These are phyloP conservation scores for Fusarium tricinctum DNA, from an alignment of 2,329 filamentous ascomycete genomes.

Conservation along the genomic window DNA sequence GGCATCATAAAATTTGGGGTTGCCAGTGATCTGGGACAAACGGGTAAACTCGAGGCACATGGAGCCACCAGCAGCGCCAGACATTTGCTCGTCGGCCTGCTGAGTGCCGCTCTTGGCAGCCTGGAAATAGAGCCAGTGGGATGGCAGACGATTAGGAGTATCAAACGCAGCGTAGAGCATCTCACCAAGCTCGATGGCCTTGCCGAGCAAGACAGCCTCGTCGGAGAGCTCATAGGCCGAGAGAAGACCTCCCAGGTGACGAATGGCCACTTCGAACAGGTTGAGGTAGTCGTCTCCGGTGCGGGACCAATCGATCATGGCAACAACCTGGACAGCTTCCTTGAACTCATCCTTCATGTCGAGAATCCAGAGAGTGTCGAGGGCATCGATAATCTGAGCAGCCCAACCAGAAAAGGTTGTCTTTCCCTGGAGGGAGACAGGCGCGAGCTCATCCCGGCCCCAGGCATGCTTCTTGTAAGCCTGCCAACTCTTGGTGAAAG, in stretches of 20 bases:
- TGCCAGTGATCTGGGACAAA: conserved; percentile 78
- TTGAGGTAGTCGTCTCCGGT: conserved; percentile 63
- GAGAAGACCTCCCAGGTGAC: conserved; percentile 67
- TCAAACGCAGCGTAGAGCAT: conserved; percentile 68
- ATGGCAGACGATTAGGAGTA: conserved; percentile 67
- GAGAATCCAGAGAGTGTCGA: conserved; percentile 73
- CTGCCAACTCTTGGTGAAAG: conserved; percentile 63
- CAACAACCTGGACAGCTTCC: conserved; percentile 63
- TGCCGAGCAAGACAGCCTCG: conserved; percentile 62
- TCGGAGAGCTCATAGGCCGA: conserved; percentile 66
- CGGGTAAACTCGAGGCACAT: conserved; percentile 82
- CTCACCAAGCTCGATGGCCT: conserved; percentile 67
- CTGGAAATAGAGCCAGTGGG: conserved; percentile 61
- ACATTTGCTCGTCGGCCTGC: conserved; percentile 54
- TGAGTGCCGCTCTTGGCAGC: conserved; percentile 58
- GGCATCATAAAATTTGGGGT: conserved; percentile 82
- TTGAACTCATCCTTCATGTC: conserved; percentile 69
- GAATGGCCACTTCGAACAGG: conserved; percentile 74
- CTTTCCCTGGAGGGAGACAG: conserved; percentile 61
- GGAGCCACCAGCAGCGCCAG: conserved; percentile 69
- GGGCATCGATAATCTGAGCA: conserved; percentile 70
- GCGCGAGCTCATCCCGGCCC: conserved; percentile 69
- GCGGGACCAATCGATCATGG: conserved; percentile 68
- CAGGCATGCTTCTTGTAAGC: conserved; percentile 69
- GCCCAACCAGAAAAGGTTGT: conserved; percentile 68